Evolutionary conservation across 2,329 filamentous ascomycete genomes (phyloP), one percentile per base, ranked within the genome.

Genomic region (Curvularia eragrostidis): DNA sequence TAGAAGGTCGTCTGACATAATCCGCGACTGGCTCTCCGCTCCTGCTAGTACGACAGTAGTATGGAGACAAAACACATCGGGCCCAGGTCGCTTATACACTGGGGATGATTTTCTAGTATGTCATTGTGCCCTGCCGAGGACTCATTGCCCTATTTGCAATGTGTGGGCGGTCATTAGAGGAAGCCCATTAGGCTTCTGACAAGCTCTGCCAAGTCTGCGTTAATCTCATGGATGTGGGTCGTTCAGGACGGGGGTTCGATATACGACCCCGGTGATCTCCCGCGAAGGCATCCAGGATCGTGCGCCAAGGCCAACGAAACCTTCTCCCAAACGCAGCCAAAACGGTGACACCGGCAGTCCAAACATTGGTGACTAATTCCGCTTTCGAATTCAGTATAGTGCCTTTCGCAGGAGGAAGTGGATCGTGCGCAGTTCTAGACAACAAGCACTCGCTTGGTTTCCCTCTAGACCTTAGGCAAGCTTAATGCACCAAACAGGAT

Each of bases 281-380:
- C 39, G 51, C 54, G 1, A 38, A 26, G 21, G 23, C 15, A 7
- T 39, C 7, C 71, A 70, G 68, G 66, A 64, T 71, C 50, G 57
- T 21, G 44, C 52, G 71, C 68, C 68, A 73, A 73, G 72, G 55
- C 58, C 34, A 24, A 52, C 68, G 71, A 75, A 75, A 75, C 72
- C 42, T 32, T 50, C 60, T 55, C 62, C 65, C 68, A 72, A 58
- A 75, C 72, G 66, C 64, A 57, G 62, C 48, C 70, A 68, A 75
- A 74, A 75, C 72, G 64, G 55, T 59, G 55, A 64, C 58, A 58
- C 58, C 56, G 57, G 62, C 62, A 63, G 58, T 56, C 65, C 62
- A 72, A 73, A 73, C 71, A 62, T 49, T 44, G 43, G 48, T 58
- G 23, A 52, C 50, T 54, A 61, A 54, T 63, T 58, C 26, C 10